Evolutionary conservation across 2,329 filamentous ascomycete species (phyloP), one percentile per base, ranked within the genome.

Genomic region (Fusarium bactridioides): DNA sequence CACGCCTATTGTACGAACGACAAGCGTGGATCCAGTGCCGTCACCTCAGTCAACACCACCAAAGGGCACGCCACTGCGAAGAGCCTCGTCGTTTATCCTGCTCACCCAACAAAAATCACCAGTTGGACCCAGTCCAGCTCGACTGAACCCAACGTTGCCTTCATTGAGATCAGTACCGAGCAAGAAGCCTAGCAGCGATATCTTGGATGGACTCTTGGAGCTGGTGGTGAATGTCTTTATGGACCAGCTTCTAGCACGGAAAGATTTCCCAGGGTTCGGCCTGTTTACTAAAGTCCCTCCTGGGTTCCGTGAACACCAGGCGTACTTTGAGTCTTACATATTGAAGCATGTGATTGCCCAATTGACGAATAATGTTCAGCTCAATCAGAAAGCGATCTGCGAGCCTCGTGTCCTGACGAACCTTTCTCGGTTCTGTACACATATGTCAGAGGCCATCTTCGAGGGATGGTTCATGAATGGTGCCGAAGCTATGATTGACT

Each of bases 391-490:
- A 61, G 83, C 92, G 0, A 85, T 98, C 4, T 89, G 90, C 62
- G 95, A 98, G 78, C 93, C 96, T 3, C 91, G 92, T 67, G 89
- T 97, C 2, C 84, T 99, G 55, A 95, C 92, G 8, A 99, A 99
- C 74, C 86, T 99, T 78, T 91, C 93, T 2, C 90, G 94, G 18
- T 92, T 98, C 70, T 90, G 91, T 37, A 85, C 89, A 6, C 94
- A 98, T 78, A 88, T 98, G 79, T 90, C 92, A 1, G 96, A 99
- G 80, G 93, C 94, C 10, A 92, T 97, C 18, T 98, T 96, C 74
- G 96, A 98, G 81, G 96, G 96, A 21, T 98, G 95, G 94, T 98
- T 98, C 78, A 89, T 98, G 70, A 92, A 96, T 73, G 95, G 95
- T 3, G 93, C 93, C 3, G 93, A 94, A 75, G 87, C 90, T 8